Evolutionary conservation across 2,329 filamentous ascomycete species (phyloP), one percentile per base, ranked within the genome.

Genomic region (Exophiala viscosa): DNA sequence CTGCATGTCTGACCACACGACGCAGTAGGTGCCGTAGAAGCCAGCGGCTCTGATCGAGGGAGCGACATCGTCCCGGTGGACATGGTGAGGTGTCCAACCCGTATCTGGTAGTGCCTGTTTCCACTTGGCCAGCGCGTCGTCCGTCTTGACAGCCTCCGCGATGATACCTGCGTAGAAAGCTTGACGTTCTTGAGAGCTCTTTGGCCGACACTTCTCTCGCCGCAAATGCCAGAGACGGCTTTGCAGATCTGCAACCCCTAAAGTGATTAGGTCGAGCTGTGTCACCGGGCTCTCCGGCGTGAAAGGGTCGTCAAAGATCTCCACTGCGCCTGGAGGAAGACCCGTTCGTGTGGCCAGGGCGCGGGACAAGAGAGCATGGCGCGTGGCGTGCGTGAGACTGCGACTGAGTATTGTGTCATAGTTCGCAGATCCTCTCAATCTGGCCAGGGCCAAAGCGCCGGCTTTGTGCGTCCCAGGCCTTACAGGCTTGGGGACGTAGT

Each of bases 371-470:
- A 62, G 33, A 17, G 44, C 23, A 20, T 58, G 47, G 10, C 60
- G 55, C 9, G 57, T 55, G 3, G 57, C 50, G 40, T 35, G 48
- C 32, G 57, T 44, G 18, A 63, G 52, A 2, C 45, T 46, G 23
- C 48, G 50, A 23, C 52, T 49, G 14, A 42, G 15, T 3, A 46
- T 17, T 14, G 55, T 60, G 23, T 39, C 41, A 40, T 53, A 54
- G 32, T 61, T 62, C 3, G 36, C 43, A 11, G 13, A 18, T 7
- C 57, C 59, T 34, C 57, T 51, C 34, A 58, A 55, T 15, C 58
- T 54, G 13, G 61, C 45, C 34, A 64, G 34, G n/a, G 61, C 61
- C 34, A 64, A 41, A 31, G 60, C 57, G 23, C 61, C 60, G 17
- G 51, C 23, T 35, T 62, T 61, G 47, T 64, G 61, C 38, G 46